Conservation (phyloP, 2,329 filamentous ascomycete species). For the Neofusicoccum cordaticola region DNA sequence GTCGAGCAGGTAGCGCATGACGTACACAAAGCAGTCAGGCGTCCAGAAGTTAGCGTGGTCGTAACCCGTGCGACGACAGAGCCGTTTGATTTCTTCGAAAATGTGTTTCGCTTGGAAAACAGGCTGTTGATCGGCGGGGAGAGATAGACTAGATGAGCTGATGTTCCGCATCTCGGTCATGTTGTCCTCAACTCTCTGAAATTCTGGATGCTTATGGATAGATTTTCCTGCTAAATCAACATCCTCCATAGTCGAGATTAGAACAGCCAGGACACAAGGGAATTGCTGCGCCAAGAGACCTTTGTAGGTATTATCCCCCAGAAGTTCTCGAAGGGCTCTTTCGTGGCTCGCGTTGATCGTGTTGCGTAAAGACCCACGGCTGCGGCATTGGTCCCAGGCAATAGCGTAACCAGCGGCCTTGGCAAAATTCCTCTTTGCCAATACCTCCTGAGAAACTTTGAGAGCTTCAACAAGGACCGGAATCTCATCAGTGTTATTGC, state of each 20-base stretch:
- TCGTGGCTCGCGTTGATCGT: conserved; percentile 57
- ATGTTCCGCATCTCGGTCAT: conserved; percentile 68
- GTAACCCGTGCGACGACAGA: conserved; percentile 71
- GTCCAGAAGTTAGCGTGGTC: conserved; percentile 70
- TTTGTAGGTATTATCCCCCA: conserved; percentile 66
- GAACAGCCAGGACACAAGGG: conserved; percentile 69
- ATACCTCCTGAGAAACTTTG: conserved; percentile 50
- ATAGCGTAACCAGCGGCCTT: conserved; percentile 82
- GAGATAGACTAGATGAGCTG: conserved; percentile 60
- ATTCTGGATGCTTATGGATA: conserved; percentile 57
- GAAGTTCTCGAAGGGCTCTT: conserved; percentile 57
- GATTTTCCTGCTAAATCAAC: conserved; percentile 70
- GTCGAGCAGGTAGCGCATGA: conserved; percentile 75
- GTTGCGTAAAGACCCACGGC: conserved; percentile 28
- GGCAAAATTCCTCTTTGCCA: conserved; percentile 69
- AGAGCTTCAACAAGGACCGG: conserved; percentile 60
- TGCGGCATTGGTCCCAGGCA: conserved; percentile 57
- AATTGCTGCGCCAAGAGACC: conserved; percentile 67
- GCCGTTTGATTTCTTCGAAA: conserved; percentile 68
- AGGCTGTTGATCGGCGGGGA: conserved; percentile 82
- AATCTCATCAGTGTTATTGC: conserved; percentile 64
- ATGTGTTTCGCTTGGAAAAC: conserved; percentile 78
- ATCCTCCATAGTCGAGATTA: conserved; percentile 75
- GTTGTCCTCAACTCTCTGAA: conserved; percentile 60
- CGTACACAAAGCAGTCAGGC: conserved; percentile 67